Base-by-base conservation (phyloP, 2,329 filamentous ascomycete genomes). In the Diaporthe nobilis region DNA sequence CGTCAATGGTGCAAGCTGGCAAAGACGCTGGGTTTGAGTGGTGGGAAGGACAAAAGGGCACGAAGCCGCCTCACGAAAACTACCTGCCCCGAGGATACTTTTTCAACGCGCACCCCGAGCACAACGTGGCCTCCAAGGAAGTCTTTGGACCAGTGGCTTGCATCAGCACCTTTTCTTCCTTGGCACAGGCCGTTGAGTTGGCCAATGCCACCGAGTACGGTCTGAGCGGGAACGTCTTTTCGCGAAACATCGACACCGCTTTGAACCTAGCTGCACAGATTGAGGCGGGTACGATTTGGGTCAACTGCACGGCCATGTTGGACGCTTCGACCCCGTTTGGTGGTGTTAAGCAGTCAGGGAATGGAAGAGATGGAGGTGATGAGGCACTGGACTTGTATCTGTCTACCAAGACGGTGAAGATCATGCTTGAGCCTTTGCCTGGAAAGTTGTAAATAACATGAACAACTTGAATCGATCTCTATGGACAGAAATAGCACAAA, bases 341-440 rank as follows among this genome's bases (percentile, higher is more conserved):
- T 22, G 55, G 55, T 22, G 55, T 58, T 1, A 58, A 58, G 55
- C 55, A 58, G 31, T 58, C 55, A 58, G 55, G 55, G 55, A 58
- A 58, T 37, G 55, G 55, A n/a, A 58, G 55, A 58, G 55, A 58
- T 34, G 55, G 55, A 37, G 55, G 55, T 37, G 31, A 58, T 58
- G 55, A 37, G 31, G 55, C 55, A n/a, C 55, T 37, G 13, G 55
- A 58, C 55, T 58, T 37, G 31, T 58, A 58, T 58, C 25, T 58
- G 31, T 58, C 55, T 58, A 34, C 55, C 8, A 58, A 58, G 55
- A 58, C 31, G 31, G 55, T 37, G 31, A 58, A 58, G 31, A 58
- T 58, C 13, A 12, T 58, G n/a, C 31, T 34, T 9, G 31, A 58
- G 31, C 55, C 55, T 34, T 13, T 58, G 17, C 20, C 53, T 57